These are phyloP conservation scores for Aegilops umbellulata DNA, from an alignment of 176 grass and related monocot species.

Conservation along the genomic window DNA sequence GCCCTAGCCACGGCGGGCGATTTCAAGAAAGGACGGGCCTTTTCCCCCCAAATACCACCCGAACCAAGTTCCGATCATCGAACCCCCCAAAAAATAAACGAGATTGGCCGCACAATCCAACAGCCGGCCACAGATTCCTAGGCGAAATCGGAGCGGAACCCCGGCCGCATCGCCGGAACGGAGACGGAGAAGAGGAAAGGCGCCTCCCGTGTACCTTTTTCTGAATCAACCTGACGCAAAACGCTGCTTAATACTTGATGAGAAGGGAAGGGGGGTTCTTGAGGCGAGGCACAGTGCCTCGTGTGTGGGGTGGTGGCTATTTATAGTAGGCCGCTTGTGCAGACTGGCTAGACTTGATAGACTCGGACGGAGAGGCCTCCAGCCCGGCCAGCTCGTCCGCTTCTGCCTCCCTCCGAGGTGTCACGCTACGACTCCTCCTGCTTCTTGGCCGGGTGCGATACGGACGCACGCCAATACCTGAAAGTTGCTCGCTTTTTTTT, in stretches of 20 bases:
- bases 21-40: not conserved
- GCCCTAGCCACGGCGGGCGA: conserved; percentile 6
- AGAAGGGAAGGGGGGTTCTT: not conserved
- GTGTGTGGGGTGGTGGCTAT: not conserved
- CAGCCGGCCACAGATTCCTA: not conserved
- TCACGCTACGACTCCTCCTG: not conserved
- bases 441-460: not conserved
- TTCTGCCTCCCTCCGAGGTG: not conserved
- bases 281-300: not conserved
- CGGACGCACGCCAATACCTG: not conserved
- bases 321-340: not conserved
- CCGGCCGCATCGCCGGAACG: not conserved
- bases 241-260: conserved; percentile 3
- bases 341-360: not conserved
- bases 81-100: not conserved
- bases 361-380: not conserved
- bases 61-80: not conserved
- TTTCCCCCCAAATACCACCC: not conserved
- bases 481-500: not conserved
- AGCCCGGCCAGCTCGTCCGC: not conserved
- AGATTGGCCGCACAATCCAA: not conserved
- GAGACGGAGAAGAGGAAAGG: not conserved
- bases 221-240: conserved; percentile 3
- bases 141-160: not conserved
- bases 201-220: not conserved